Base-by-base conservation (phyloP, 257 asterid species). In the Rauvolfia tetraphylla region DNA sequence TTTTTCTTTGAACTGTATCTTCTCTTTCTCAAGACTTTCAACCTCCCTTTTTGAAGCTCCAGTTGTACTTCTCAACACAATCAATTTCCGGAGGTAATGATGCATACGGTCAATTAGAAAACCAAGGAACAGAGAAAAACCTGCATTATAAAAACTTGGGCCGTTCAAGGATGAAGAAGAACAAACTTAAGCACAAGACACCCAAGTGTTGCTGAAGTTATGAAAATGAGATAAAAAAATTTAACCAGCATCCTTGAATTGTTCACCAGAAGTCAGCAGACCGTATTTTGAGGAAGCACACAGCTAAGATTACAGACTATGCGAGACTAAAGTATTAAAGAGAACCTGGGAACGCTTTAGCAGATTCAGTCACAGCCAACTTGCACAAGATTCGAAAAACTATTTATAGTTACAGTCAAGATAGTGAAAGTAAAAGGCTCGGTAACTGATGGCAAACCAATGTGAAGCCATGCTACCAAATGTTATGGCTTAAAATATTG, bases 61-160 rank as follows among this genome's bases (percentile, higher is more conserved):
- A 9, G 82, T 75, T 33, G 68, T 83, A 84, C 90, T 83, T 79
- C 96, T 85, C 65, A 91, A 36, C 51, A 75, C 85, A 72, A 89
- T 84, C 82, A 92, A 44, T 49, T 95, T 92, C 41, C 80, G 87
- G 53, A 92, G 81, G 86, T 92, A 91, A 75, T 92, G 97, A 84
- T 95, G 98, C 93, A 95, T 91, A 15, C 99, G 96, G 27, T 95
- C 99, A 41, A 92, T 91, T 74, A 95, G 68, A 71, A 95, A 92
- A 38, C 96, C 95, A 25, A 91, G 97, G 77, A 89, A 95, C 76
- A 95, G 87, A 65, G 91, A 88, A 79, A 92, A 91, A n/a, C 93
- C 99, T 92, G 83, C 81, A 72, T 12, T 5, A 10, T 34, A 7
- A 18, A 20, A 77, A 17, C 3, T 59, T 59, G 31, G 14, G 63